Conservation (phyloP, 305 asterid species). For the Fraxinus albicans region DNA sequence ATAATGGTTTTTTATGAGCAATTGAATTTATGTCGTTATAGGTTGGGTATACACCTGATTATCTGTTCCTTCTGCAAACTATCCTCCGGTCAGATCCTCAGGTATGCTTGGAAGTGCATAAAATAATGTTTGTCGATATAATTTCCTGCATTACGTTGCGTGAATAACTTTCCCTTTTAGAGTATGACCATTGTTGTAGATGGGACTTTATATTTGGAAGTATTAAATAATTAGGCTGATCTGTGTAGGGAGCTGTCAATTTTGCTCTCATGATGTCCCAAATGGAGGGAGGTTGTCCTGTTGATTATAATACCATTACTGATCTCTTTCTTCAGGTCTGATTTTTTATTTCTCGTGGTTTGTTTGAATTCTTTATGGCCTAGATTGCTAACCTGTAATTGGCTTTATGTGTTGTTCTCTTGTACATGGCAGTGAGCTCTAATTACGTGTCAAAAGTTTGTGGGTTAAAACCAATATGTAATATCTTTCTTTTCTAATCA, state of each 20-base stretch:
- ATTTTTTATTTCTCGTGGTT: conserved; percentile 13
- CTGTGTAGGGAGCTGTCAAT: conserved; percentile 95
- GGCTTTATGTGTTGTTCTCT: conserved; percentile 4
- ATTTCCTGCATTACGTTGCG: neutral
- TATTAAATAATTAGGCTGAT: conserved; percentile 21
- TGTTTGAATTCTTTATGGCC: neutral
- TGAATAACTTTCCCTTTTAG: neutral
- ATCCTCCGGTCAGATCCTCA: conserved; percentile 98
- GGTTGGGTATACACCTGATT: conserved; percentile 98
- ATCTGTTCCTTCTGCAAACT: conserved; percentile 97
- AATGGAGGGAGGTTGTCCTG: conserved; percentile 99
- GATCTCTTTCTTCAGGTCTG: conserved; percentile 98
- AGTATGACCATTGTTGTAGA: neutral
- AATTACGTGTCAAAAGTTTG: neutral
- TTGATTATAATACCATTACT: conserved; percentile 96
- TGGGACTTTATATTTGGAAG: conserved; percentile 5
- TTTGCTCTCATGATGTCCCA: conserved; percentile 99
- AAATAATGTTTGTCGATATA: conserved; percentile 2
- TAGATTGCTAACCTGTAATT: neutral
- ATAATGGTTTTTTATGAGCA: conserved; percentile 5
- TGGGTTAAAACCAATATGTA: conserved; percentile 9
- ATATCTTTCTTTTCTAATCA: conserved; percentile 12
- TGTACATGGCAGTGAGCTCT: conserved; percentile 10
- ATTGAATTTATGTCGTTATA: conserved; percentile 33
- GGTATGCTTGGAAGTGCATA: conserved; percentile 48